A percentile compares a stretch with the other conserved stretches of the same genome.
Evolutionary conservation across 2,329 filamentous ascomycete species (phyloP).

Genomic region (Fusarium kyushuense): DNA sequence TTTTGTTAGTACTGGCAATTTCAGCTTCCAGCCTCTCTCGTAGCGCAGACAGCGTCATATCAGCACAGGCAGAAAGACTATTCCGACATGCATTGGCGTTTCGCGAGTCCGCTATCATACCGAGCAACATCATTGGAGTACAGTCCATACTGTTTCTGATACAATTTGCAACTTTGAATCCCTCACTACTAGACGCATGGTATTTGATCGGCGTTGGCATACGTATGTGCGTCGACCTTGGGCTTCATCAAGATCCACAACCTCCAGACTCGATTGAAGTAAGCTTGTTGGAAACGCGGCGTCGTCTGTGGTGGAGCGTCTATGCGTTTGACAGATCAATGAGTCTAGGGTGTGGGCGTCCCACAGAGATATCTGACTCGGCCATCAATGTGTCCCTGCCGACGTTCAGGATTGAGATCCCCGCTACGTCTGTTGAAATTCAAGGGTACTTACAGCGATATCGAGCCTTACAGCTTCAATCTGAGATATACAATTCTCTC

Average conservation of each 20-base stretch:
- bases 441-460: slow-evolving; percentile 19
- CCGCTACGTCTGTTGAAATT: slow-evolving; percentile 4
- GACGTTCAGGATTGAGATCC: slow-evolving; percentile 6
- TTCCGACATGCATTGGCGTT: slow-evolving; percentile 3
- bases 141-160: slow-evolving; percentile 8
- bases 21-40: slow-evolving; percentile 17
- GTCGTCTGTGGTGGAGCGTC: slow-evolving; percentile 18
- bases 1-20: not conserved
- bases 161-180: slow-evolving; percentile 18
- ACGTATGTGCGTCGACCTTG: slow-evolving; percentile 24
- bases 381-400: slow-evolving; percentile 9
- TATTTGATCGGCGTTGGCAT: slow-evolving; percentile 18
- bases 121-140: slow-evolving; percentile 1
- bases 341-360: slow-evolving; percentile 15
- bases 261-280: not conserved
- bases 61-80: not conserved
- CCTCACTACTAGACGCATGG: slow-evolving; percentile 9
- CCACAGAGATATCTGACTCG: slow-evolving; percentile 13
- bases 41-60: slow-evolving; percentile 19
- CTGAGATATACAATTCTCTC: not conserved
- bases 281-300: slow-evolving; percentile 6
- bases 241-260: slow-evolving; percentile 7
- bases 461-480: slow-evolving; percentile 11
- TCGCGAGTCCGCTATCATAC: slow-evolving; percentile 4
- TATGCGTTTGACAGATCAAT: slow-evolving; percentile 20